phyloP scores from a whole-genome alignment of 352 stramenopile species.

The Pythium monospermum region DNA sequence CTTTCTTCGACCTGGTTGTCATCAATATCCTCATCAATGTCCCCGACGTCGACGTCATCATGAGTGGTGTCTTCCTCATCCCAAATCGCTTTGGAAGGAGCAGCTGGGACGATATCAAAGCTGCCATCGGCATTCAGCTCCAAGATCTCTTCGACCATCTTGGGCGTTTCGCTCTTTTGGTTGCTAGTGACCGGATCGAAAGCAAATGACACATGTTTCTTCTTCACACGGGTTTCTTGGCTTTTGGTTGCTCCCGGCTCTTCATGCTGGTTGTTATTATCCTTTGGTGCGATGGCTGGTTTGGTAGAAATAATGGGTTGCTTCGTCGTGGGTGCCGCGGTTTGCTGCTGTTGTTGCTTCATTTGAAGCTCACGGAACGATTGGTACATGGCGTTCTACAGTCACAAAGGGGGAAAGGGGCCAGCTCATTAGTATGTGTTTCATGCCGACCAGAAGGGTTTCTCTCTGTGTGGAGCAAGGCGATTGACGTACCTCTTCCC shows the following conservation, averaged over 20 bases:
- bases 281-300: not conserved
- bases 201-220: slow-evolving; percentile 38
- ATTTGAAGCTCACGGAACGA: slow-evolving; percentile 52
- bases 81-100: slow-evolving; percentile 5
- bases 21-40: slow-evolving; percentile 1
- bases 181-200: not conserved
- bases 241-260: slow-evolving; percentile 13
- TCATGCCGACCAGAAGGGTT: too few species aligned
- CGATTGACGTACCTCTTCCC: slow-evolving; percentile 51
- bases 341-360: slow-evolving; percentile 16
- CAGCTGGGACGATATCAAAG: slow-evolving; percentile 34
- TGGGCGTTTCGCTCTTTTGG: not conserved
- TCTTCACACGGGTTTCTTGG: not conserved
- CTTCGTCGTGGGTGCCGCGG: not conserved
- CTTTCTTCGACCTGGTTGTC: not conserved
- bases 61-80: not conserved
- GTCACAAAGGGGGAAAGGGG: too few species aligned
- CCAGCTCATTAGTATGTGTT: too few species aligned
- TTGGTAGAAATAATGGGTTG: too few species aligned
- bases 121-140: slow-evolving; percentile 45
- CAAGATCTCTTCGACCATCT: slow-evolving; percentile 21
- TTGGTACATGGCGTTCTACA: slow-evolving; percentile 60
- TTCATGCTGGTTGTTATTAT: slow-evolving; percentile 12
- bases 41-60: slow-evolving; percentile 1
- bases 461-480: not conserved